phyloP scores from a whole-genome alignment of 805 yeast species.

The Hanseniaspora nectarophila region DNA sequence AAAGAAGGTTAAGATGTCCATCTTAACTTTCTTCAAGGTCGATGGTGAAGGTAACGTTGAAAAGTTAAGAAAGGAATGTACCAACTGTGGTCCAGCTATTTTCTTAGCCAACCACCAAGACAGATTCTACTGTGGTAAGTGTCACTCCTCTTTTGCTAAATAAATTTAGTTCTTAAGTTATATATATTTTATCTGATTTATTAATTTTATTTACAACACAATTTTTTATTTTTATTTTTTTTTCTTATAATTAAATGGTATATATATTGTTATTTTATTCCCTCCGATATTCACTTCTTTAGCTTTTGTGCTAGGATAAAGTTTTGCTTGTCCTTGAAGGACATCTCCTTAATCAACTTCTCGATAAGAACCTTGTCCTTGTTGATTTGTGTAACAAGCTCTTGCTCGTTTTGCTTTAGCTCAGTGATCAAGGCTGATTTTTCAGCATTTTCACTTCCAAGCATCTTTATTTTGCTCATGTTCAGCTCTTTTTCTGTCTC shows the following conservation, averaged over 20 bases:
- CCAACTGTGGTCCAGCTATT: conserved; percentile 96
- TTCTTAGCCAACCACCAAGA: conserved; percentile 98
- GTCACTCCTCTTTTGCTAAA: conserved; percentile 76
- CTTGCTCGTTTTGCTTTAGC: not conserved
- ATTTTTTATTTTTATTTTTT: not conserved
- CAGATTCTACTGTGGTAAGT: conserved; percentile 99
- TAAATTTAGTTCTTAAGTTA: too few species aligned
- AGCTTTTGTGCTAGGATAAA: conserved; percentile 6
- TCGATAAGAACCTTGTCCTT: not conserved
- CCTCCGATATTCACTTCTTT: not conserved
- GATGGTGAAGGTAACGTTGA: conserved; percentile 97
- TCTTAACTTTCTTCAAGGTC: conserved; percentile 98
- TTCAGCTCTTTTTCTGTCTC: not conserved
- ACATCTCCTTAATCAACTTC: not conserved
- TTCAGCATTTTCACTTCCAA: not conserved
- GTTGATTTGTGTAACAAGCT: not conserved
- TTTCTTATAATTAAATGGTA: too few species aligned
- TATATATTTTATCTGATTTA: too few species aligned
- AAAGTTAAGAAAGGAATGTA: conserved; percentile 98
- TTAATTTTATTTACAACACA: too few species aligned
- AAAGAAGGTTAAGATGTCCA: conserved; percentile 98
- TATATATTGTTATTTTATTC: not conserved
- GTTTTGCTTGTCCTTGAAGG: conserved; percentile 5
- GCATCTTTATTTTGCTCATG: not conserved
- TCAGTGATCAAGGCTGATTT: not conserved